Evolutionary conservation across 2,329 filamentous ascomycete genomes (phyloP).

Genomic region (Exophiala lecanii-corni): DNA sequence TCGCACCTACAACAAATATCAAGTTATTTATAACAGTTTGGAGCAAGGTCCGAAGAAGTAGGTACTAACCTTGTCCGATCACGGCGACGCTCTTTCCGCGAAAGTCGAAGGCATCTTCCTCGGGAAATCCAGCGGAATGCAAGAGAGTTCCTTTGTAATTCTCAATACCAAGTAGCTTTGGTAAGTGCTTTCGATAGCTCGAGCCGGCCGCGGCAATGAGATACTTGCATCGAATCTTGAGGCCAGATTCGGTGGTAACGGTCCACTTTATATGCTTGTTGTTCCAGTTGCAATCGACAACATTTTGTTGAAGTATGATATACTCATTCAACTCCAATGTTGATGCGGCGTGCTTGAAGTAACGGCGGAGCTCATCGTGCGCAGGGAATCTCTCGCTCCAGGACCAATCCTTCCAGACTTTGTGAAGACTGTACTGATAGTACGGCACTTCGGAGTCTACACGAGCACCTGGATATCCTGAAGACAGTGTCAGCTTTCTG

Average conservation of each 20-base stretch:
- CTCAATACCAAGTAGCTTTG: constrained; percentile 55
- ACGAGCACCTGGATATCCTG: constrained; percentile 46
- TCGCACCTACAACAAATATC: constrained; percentile 60
- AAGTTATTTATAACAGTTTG: too few species aligned
- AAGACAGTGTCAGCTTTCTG: too few species aligned
- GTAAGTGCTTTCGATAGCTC: constrained; percentile 47
- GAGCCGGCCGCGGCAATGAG: constrained; percentile 39
- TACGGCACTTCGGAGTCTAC: constrained; percentile 52
- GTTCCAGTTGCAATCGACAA: constrained; percentile 35
- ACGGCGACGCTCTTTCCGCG: constrained; percentile 56
- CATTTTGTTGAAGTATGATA: constrained; percentile 33
- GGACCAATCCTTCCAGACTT: constrained; percentile 42
- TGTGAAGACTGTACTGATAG: constrained; percentile 51
- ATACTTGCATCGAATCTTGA: constrained; percentile 35
- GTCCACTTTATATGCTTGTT: constrained; percentile 33
- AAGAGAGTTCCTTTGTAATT: constrained; percentile 55
- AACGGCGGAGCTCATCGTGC: constrained; percentile 36
- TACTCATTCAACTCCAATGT: constrained; percentile 42
- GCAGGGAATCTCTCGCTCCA: constrained; percentile 41
- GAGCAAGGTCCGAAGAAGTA: too few species aligned
- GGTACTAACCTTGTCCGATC: too few species aligned
- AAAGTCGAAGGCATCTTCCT: constrained; percentile 50
- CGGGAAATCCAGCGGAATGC: constrained; percentile 59
- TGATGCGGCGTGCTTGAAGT: constrained; percentile 46
- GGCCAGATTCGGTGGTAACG: constrained; percentile 43